These are phyloP conservation scores for Blastobotrys apis DNA, from an alignment of 1,139 yeast genomes.

Conservation along the genomic window DNA sequence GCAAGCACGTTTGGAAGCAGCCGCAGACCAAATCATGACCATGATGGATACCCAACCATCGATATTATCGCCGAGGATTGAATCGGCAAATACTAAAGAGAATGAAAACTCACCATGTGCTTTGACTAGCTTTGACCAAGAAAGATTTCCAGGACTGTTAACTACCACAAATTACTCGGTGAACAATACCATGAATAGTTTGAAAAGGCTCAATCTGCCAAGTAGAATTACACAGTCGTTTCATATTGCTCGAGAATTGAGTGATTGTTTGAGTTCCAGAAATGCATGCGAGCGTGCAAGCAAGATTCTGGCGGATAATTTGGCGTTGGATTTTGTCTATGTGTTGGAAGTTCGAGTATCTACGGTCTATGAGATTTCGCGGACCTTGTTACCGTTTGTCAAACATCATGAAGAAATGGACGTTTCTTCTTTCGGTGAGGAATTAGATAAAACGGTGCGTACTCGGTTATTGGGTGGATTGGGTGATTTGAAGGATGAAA, in stretches of 20 bases:
- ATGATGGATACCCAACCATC: slow-evolving; percentile 36
- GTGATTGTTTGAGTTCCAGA: slow-evolving; percentile 38
- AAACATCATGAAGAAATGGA: slow-evolving; percentile 2
- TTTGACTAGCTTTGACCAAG: slow-evolving; percentile 6
- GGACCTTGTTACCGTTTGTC: slow-evolving; percentile 6
- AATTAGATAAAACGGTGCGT: slow-evolving; percentile 39
- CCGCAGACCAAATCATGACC: slow-evolving; percentile 44
- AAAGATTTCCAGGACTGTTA: slow-evolving; percentile 14
- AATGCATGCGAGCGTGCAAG: slow-evolving; percentile 36
- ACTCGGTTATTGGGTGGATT: slow-evolving; percentile 48
- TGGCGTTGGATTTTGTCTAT: slow-evolving; percentile 49
- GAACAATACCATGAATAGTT: slow-evolving; percentile 18
- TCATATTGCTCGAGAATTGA: slow-evolving; percentile 41
- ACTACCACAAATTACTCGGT: slow-evolving; percentile 11
- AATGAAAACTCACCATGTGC: not conserved
- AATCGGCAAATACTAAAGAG: slow-evolving; percentile 11
- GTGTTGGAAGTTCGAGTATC: slow-evolving; percentile 51
- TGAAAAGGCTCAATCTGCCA: slow-evolving; percentile 21
- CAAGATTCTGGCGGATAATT: slow-evolving; percentile 39
- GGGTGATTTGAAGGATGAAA: slow-evolving; percentile 37
- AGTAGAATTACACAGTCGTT: slow-evolving; percentile 28
- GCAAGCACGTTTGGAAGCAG: slow-evolving; percentile 37
- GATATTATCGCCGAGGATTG: slow-evolving; percentile 20
- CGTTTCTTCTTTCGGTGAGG: slow-evolving; percentile 18
- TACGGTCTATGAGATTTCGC: slow-evolving; percentile 15